phyloP scores from a whole-genome alignment of 345 rosid species.

The Gossypium rotundifolium region DNA sequence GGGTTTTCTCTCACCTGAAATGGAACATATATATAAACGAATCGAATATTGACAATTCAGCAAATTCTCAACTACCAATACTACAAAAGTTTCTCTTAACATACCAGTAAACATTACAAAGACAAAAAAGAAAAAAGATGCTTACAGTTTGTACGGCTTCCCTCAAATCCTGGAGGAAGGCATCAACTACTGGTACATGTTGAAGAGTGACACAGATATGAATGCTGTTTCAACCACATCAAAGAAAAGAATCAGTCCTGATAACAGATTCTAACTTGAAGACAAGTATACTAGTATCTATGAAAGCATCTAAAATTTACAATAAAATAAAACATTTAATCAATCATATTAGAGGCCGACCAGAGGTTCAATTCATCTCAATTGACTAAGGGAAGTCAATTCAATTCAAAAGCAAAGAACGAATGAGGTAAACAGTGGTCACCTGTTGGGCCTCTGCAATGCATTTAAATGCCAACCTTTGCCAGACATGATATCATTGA shows the following conservation, averaged over 20 bases:
- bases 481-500: constrained; percentile 73
- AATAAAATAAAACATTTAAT: neutral
- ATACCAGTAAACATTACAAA: neutral
- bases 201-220: constrained; percentile 88
- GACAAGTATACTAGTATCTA: neutral
- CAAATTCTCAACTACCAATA: neutral
- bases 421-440: neutral
- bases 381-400: neutral
- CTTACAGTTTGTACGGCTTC: constrained; percentile 80
- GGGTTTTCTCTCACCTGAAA: constrained; percentile 75
- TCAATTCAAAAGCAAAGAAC: neutral
- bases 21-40: neutral
- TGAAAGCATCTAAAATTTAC: neutral
- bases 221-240: constrained; percentile 45
- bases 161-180: constrained; percentile 60
- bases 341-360: neutral
- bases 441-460: constrained; percentile 92
- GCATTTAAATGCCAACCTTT: constrained; percentile 99
- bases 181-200: constrained; percentile 54
- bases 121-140: neutral
- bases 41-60: neutral
- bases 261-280: neutral
- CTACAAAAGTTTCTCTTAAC: neutral
- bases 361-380: neutral
- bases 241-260: constrained; percentile 4